phyloP scores from a whole-genome alignment of 1,284 basidiomycete species.

The Neonothopanus nambi region DNA sequence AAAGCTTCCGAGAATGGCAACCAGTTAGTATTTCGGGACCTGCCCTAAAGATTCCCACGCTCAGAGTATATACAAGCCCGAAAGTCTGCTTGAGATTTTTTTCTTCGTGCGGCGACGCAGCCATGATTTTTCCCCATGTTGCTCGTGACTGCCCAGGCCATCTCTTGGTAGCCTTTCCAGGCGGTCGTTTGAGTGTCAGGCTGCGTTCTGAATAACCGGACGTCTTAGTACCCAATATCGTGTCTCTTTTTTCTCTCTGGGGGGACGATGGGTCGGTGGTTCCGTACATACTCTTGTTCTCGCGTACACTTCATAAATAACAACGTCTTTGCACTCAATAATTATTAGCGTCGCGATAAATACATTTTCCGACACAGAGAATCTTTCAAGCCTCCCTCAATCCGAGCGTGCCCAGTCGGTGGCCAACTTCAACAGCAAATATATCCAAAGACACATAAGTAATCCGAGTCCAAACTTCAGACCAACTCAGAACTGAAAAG shows the following conservation, averaged over 20 bases:
- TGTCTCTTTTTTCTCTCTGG: constrained; percentile 40
- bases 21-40: neutral
- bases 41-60: constrained; percentile 17
- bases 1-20: too few species aligned
- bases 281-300: constrained; percentile 49
- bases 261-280: constrained; percentile 77
- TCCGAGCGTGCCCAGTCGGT: too few species aligned
- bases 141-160: constrained; percentile 66
- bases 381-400: too few species aligned
- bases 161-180: constrained; percentile 35
- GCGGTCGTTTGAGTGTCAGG: constrained; percentile 86
- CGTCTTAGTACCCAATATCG: constrained; percentile 76
- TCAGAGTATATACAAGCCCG: constrained; percentile 26
- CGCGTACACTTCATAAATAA: neutral
- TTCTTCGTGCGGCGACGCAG: constrained; percentile 78
- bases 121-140: constrained; percentile 77
- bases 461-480: neutral
- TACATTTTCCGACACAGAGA: too few species aligned
- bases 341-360: too few species aligned
- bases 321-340: too few species aligned
- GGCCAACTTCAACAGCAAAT: too few species aligned
- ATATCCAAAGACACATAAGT: too few species aligned
- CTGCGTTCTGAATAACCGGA: constrained; percentile 72
- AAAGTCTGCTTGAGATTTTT: constrained; percentile 18
- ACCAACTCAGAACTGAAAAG: neutral